Percentiles rank a stretch among this genome's conserved stretches.
Conservation (phyloP, 2,329 filamentous ascomycete species). For the Westerdykella ornata region DNA sequence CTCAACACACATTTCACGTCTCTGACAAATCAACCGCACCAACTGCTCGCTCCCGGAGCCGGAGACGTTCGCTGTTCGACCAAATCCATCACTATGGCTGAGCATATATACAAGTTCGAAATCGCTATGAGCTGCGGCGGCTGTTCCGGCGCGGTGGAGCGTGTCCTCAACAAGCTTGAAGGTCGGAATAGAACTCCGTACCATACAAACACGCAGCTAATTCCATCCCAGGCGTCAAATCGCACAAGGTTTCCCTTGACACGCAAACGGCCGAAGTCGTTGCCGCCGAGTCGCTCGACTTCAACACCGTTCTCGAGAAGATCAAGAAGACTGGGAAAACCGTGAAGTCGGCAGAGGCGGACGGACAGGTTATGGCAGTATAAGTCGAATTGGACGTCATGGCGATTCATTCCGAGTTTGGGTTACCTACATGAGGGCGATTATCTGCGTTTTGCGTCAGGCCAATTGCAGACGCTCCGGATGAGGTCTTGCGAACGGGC, state of each 20-base stretch:
- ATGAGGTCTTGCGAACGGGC: too few species aligned
- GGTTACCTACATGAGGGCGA: too few species aligned
- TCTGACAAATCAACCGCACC: too few species aligned
- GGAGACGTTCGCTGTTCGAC: background rate
- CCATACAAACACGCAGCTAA: background rate
- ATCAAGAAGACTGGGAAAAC: conserved; percentile 96
- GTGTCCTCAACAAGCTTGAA: conserved; percentile 85
- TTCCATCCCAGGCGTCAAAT: conserved; percentile 63
- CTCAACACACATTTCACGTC: too few species aligned
- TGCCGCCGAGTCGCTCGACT: conserved; percentile 61
- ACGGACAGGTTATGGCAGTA: conserved; percentile 46
- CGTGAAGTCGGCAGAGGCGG: conserved; percentile 68
- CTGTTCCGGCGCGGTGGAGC: conserved; percentile 89
- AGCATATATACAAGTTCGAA: conserved; percentile 92
- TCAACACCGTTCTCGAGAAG: conserved; percentile 74
- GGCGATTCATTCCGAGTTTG: too few species aligned
- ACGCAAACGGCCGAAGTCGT: conserved; percentile 74
- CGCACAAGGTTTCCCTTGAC: conserved; percentile 81
- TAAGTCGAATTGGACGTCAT: conserved; percentile 8
- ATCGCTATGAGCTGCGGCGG: conserved; percentile 91
- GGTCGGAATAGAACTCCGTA: conserved; percentile 46
- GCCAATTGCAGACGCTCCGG: too few species aligned
- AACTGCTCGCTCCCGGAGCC: too few species aligned
- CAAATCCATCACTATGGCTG: conserved; percentile 50
- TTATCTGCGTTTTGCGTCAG: too few species aligned